Base-by-base conservation (phyloP, 768 basidiomycete genomes). In the Rhizopogon salebrosus region DNA sequence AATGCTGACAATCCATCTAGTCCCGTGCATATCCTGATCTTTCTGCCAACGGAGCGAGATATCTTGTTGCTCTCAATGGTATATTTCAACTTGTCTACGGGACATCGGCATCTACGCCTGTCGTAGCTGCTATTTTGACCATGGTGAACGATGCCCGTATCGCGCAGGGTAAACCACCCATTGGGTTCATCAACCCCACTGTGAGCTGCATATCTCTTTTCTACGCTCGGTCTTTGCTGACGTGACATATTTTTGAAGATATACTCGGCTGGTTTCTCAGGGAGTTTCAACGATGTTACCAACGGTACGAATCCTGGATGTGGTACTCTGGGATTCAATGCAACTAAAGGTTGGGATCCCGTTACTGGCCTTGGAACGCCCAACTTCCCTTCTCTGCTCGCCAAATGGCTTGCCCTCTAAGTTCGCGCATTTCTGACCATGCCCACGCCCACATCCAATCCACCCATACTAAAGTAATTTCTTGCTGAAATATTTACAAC, bases 81-180 rank as follows among this genome's bases (percentile, higher is more conserved):
- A 65, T 64, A 40, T 76, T 74, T 41, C 60, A 38, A 1, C 73
- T 64, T 1, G 70, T 78, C 2, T 78, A 72, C 39, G 80, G 80
- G 13, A 84, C 84, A 11, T 82, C 79, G 40, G 82, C 83, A n/a
- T 69, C 77, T 49, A 62, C 80, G n/a, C 85, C 85, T 1, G 83
- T 84, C 55, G 73, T 84, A n/a, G 85, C 80, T 16, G 77, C 74
- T 18, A 70, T 87, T n/a, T 72, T 87, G 53, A 59, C 85, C 9
- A 73, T 85, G 54, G 64, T 87, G 37, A 86, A 86, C 51, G 84
- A 87, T 61, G 78, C 74, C 40, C 80, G 79, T 18, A 64, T 87
- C 23, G 69, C 78, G 0, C 45, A 56, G 10, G 71, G 73, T 35
- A 75, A 79, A 59, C 41, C 69, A 1, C 62, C 82, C 1, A 68